phyloP scores from a whole-genome alignment of 768 basidiomycete species.

The Pleurotus giganteus region DNA sequence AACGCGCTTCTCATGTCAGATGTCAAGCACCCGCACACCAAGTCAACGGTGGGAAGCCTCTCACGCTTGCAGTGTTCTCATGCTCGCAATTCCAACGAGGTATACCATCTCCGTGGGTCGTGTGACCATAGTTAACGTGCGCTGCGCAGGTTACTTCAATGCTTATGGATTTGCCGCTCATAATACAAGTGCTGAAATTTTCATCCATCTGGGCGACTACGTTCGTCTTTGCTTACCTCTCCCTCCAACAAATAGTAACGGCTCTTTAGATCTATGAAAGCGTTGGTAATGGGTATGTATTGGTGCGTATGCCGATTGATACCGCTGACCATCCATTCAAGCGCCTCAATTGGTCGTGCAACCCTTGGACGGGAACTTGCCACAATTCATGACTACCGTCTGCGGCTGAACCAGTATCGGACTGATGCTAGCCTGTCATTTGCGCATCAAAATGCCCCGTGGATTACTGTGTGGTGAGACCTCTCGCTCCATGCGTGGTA shows the following conservation, averaged over 20 bases:
- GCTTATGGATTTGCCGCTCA: constrained; percentile 58
- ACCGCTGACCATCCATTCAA: constrained; percentile 11
- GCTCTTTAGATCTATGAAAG: constrained; percentile 42
- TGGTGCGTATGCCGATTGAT: neutral
- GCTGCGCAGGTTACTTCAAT: constrained; percentile 50
- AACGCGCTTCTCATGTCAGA: neutral
- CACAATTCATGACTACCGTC: constrained; percentile 54
- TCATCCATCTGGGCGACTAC: constrained; percentile 60
- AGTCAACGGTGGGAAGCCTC: constrained; percentile 50
- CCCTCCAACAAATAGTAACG: neutral
- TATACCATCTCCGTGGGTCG: constrained; percentile 14
- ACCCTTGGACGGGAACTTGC: constrained; percentile 54
- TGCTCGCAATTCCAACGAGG: constrained; percentile 55
- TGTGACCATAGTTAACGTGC: neutral
- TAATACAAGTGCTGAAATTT: constrained; percentile 50
- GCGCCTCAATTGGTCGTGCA: constrained; percentile 46
- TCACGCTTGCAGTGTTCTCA: constrained; percentile 57
- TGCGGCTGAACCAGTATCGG: constrained; percentile 49
- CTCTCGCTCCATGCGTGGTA: neutral
- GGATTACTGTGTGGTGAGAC: constrained; percentile 54
- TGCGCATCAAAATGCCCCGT: constrained; percentile 50
- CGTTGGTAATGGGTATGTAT: constrained; percentile 1
- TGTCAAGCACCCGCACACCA: constrained; percentile 39
- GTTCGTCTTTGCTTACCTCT: constrained; percentile 26
- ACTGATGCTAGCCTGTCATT: constrained; percentile 45